Percentiles rank a stretch among this genome's conserved stretches.
Conservation (phyloP, 2,329 filamentous ascomycete species). For the Diaporthe citri region DNA sequence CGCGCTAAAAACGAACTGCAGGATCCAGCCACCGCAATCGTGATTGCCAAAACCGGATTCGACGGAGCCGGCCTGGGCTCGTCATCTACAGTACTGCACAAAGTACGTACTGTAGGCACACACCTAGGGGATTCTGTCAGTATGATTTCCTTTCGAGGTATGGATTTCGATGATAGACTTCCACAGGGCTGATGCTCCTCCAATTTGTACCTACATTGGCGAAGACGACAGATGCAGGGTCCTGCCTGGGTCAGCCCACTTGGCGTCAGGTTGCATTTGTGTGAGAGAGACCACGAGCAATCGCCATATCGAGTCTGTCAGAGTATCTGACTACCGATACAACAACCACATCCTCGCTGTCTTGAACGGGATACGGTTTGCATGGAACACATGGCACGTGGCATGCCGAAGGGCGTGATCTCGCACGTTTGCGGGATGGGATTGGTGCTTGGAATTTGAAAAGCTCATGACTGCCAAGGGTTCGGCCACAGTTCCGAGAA, state of each 20-base stretch:
- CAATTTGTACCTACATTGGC: neutral
- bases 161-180: neutral
- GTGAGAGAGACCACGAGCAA: neutral
- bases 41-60: constrained; percentile 24
- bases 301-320: neutral
- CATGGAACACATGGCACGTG: neutral
- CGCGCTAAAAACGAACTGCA: constrained; percentile 28
- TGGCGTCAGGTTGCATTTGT: neutral
- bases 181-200: neutral
- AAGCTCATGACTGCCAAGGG: neutral
- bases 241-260: neutral
- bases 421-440: neutral
- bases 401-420: neutral
- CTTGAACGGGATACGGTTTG: neutral
- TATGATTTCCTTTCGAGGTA: neutral
- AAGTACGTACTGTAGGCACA: neutral
- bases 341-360: neutral
- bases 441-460: neutral
- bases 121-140: neutral
- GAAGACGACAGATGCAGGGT: constrained; percentile 2
- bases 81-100: neutral
- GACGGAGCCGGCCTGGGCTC: neutral
- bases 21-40: constrained; percentile 26
- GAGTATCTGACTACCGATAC: neutral
- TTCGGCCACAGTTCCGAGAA: neutral